Conservation (phyloP, 2,329 filamentous ascomycete genomes). For the Truncatella angustata region DNA sequence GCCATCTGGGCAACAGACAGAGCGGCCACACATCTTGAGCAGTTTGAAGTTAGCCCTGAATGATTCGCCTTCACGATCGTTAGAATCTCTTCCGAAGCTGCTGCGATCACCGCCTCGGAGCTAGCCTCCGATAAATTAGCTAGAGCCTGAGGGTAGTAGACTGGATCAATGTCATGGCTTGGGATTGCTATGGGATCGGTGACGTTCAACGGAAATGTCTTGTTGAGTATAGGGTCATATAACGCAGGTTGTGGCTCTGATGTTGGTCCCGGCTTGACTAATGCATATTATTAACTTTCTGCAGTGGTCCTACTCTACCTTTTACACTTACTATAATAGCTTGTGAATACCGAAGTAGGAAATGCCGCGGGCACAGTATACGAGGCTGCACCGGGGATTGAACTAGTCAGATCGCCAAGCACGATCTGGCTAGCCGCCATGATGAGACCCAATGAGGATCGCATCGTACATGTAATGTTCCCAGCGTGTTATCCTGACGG, state of each 20-base stretch:
- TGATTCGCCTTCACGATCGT: constrained; percentile 38
- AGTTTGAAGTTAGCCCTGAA: constrained; percentile 37
- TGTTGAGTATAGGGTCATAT: constrained; percentile 51
- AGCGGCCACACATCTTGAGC: constrained; percentile 51
- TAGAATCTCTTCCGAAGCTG: constrained; percentile 41
- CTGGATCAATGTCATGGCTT: constrained; percentile 43
- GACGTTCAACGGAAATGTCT: constrained; percentile 52
- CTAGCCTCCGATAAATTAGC: constrained; percentile 40
- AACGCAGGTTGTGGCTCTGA: constrained; percentile 38
- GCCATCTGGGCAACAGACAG: constrained; percentile 48
- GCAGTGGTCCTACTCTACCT: no score
- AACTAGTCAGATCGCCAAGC: constrained; percentile 4
- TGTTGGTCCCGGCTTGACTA: constrained; percentile 28
- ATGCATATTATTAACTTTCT: neutral
- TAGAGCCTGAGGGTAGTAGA: constrained; percentile 45
- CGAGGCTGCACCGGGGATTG: constrained; percentile 31
- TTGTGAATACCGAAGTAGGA: constrained; percentile 48
- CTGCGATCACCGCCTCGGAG: constrained; percentile 39
- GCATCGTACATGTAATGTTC: no score
- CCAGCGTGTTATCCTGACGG: no score
- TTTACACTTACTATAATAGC: constrained; percentile 39
- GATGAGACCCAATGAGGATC: neutral
- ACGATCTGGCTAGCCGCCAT: constrained; percentile 1
- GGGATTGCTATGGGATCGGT: constrained; percentile 54
- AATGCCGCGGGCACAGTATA: constrained; percentile 45